Percentiles rank a stretch among this genome's conserved stretches.
Evolutionary conservation across 495 filamentous ascomycete species (phyloP).

Genomic region (Corynascus novoguineensis): DNA sequence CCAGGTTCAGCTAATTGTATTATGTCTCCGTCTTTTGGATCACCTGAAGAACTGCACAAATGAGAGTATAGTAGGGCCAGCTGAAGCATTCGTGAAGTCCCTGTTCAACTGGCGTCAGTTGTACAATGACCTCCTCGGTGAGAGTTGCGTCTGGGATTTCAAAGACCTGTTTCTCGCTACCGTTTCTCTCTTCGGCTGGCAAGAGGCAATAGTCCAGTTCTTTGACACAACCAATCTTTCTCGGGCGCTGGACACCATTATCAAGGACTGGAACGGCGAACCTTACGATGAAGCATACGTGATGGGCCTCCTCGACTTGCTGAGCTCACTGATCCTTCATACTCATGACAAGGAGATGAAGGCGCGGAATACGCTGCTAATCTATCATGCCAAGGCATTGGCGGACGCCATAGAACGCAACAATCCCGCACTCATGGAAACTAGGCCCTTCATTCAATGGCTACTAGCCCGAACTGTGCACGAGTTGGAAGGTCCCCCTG

Average conservation of each 20-base stretch:
- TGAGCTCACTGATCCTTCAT: conserved; percentile 17
- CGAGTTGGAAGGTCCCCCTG: conserved; percentile 5
- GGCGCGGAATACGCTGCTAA: conserved; percentile 1
- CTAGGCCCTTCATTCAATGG: conserved; percentile 22
- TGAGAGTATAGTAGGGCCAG: not conserved
- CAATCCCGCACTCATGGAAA: conserved; percentile 17
- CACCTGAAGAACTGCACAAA: not conserved
- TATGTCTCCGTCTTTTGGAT: conserved; percentile 10
- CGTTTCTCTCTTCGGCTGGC: conserved; percentile 14
- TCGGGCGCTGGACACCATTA: conserved; percentile 6
- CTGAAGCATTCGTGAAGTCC: not conserved
- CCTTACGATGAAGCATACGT: conserved; percentile 15
- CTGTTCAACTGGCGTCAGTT: conserved; percentile 13
- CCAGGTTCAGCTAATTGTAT: conserved; percentile 12
- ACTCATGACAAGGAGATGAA: not conserved
- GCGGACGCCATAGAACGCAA: conserved; percentile 8
- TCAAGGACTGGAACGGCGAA: conserved; percentile 14
- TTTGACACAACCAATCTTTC: not conserved
- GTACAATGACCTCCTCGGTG: conserved; percentile 11
- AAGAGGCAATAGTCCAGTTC: not conserved
- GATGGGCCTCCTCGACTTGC: conserved; percentile 23
- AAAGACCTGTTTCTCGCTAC: conserved; percentile 17
- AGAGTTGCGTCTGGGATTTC: conserved; percentile 22
- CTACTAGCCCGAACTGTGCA: conserved; percentile 16
- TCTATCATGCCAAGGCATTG: conserved; percentile 5